Percentiles rank a stretch among this genome's conserved stretches.
Evolutionary conservation across 805 yeast genomes (phyloP).

Genomic region (Ogataea chonburiensis): DNA sequence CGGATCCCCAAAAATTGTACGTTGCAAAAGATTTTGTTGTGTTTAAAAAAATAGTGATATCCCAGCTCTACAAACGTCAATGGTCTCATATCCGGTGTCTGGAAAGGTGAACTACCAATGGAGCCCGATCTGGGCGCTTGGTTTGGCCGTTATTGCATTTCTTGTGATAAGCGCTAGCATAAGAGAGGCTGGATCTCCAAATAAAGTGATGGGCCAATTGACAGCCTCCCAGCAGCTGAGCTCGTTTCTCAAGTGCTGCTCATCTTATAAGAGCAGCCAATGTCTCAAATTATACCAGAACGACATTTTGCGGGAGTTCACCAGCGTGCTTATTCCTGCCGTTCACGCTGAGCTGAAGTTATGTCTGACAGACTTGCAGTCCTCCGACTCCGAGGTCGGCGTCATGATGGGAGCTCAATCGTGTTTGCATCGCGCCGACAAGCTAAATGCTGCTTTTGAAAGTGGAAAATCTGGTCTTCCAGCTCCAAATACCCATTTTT

Average conservation of each 20-base stretch:
- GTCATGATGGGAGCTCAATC: conserved; percentile 19
- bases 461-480: background rate
- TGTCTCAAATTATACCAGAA: conserved; percentile 17
- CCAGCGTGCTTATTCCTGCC: conserved; percentile 13
- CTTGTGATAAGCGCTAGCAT: conserved; percentile 18
- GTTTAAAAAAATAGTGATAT: background rate
- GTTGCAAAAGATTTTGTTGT: background rate
- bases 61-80: background rate
- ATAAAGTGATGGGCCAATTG: conserved; percentile 3
- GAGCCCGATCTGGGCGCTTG: conserved; percentile 11
- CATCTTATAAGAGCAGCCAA: conserved; percentile 15
- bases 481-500: background rate
- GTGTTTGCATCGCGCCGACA: conserved; percentile 18
- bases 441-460: conserved; percentile 13
- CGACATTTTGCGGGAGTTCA: conserved; percentile 14
- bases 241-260: conserved; percentile 16
- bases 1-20: background rate
- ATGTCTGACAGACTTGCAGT: conserved; percentile 16
- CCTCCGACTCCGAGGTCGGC: conserved; percentile 6
- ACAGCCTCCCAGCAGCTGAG: conserved; percentile 3
- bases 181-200: conserved; percentile 4
- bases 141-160: conserved; percentile 4
- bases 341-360: conserved; percentile 18
- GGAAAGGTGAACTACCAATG: background rate
- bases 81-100: conserved; percentile 1